Base-by-base conservation (phyloP, 306 rosid genomes). In the Castanea mollissima region DNA sequence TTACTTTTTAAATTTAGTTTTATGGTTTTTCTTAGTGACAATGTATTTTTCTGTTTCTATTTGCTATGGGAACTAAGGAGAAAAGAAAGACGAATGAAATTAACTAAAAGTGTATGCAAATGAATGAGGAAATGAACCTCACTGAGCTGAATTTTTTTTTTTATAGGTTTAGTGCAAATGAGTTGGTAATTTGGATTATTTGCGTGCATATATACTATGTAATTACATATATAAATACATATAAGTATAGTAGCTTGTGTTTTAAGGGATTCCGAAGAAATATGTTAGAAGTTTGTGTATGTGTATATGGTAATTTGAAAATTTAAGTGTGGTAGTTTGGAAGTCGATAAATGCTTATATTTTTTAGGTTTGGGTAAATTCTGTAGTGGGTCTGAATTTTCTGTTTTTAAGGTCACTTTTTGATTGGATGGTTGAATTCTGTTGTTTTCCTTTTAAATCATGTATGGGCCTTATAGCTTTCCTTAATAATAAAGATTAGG, bases 351-450 rank as follows among this genome's bases (percentile, higher is more conserved):
- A 29, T 63, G 32, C 41, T 14, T 63, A 19, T 63, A 5, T 14
- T 29, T 49, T 63, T 29, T n/a, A 27, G 41, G 19, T 13, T 5
- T 6, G 20, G 29, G 67, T 6, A 63, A 63, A 63, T 27, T 29
- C 41, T 14, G n/a, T 13, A 0, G 20, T 1, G n/a, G 69, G 2
- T 14, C 0, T 2, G n/a, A 15, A 27, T 13, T 0, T 29, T 7
- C 41, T 63, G 41, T 2, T 63, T 29, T 5, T 14, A 29, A 29
- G 44, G 31, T 29, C 38, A 27, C 1, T 29, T 60, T 14, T 5
- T 63, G 16, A 23, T 59, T 4, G 13, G 65, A 23, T 8, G 65
- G 6, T 14, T 23, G 29, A 0, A 3, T 21, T 5, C 65, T 1
- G 2, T 59, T 59, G 2, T 1, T 59, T 58, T 10, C 25, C 14